Conservation (phyloP, 2,329 filamentous ascomycete species). For the Calonectria fujianensis region DNA sequence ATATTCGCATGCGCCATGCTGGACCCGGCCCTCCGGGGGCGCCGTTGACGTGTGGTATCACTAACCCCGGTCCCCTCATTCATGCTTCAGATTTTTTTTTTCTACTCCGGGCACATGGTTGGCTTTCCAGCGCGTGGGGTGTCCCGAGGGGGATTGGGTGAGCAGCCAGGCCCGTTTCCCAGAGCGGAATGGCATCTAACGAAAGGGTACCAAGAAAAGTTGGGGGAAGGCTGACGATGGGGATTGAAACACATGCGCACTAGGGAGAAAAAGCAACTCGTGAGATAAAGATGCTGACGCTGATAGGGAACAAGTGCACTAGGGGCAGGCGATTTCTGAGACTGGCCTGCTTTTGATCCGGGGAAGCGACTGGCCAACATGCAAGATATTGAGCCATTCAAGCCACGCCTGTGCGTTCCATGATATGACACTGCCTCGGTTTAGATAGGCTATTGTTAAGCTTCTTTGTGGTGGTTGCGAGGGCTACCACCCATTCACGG, state of each 20-base stretch:
- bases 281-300: conserved; percentile 28
- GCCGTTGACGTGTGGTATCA: conserved; percentile 51
- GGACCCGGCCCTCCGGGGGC: conserved; percentile 36
- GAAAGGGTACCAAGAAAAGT: neutral
- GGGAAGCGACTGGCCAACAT: conserved; percentile 26
- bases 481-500: neutral
- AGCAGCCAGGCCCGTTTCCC: conserved; percentile 7
- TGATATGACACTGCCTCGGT: conserved; percentile 29
- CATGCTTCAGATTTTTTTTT: conserved; percentile 1
- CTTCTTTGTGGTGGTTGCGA: conserved; percentile 25
- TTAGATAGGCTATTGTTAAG: conserved; percentile 13
- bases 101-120: conserved; percentile 26
- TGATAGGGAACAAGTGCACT: conserved; percentile 26
- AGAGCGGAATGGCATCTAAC: conserved; percentile 15
- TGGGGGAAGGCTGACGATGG: conserved; percentile 23
- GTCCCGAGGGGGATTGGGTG: conserved; percentile 2
- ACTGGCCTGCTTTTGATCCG: conserved; percentile 25
- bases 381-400: conserved; percentile 17
- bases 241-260: conserved; percentile 26
- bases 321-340: neutral
- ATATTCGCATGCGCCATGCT: conserved; percentile 2
- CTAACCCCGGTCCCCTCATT: conserved; percentile 22
- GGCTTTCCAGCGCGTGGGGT: conserved; percentile 37
- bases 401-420: conserved; percentile 15
- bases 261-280: conserved; percentile 6